Evolutionary conservation across 768 basidiomycete species (phyloP).

Genomic region (Roridomyces roridus): DNA sequence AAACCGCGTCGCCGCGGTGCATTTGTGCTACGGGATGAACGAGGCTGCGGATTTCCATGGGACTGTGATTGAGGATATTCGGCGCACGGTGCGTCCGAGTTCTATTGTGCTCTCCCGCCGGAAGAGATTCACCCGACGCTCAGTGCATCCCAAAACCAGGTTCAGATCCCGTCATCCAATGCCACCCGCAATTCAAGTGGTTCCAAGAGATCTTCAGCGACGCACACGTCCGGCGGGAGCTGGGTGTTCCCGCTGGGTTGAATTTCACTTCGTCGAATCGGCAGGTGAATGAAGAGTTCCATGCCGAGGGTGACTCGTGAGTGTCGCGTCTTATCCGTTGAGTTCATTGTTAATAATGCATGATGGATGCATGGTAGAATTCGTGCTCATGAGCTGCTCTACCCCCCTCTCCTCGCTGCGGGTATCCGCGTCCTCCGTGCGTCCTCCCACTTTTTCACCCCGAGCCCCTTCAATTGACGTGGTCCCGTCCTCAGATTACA

Average conservation of each 20-base stretch:
- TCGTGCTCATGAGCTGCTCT: slow-evolving; percentile 28
- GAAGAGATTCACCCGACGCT: neutral
- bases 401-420: slow-evolving; percentile 29
- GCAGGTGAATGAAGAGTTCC: slow-evolving; percentile 21
- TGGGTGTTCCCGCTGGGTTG: slow-evolving; percentile 22
- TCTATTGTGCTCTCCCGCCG: too few species aligned
- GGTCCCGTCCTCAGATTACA: slow-evolving; percentile 33
- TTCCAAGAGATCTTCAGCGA: slow-evolving; percentile 23
- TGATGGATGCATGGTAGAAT: neutral
- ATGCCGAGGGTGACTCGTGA: slow-evolving; percentile 27
- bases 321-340: neutral
- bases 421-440: slow-evolving; percentile 34
- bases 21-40: slow-evolving; percentile 9
- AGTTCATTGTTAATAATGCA: neutral
- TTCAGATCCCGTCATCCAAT: neutral
- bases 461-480: neutral
- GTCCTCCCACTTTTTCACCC: neutral
- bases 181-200: slow-evolving; percentile 27
- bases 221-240: neutral
- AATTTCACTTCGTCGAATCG: slow-evolving; percentile 23
- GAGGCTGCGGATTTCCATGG: slow-evolving; percentile 11
- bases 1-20: slow-evolving; percentile 4
- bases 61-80: slow-evolving; percentile 17
- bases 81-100: slow-evolving; percentile 16
- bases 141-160: neutral